Percentiles rank a stretch among this genome's conserved stretches.
Evolutionary conservation across 768 basidiomycete species (phyloP).

Genomic region (Russula foetens): DNA sequence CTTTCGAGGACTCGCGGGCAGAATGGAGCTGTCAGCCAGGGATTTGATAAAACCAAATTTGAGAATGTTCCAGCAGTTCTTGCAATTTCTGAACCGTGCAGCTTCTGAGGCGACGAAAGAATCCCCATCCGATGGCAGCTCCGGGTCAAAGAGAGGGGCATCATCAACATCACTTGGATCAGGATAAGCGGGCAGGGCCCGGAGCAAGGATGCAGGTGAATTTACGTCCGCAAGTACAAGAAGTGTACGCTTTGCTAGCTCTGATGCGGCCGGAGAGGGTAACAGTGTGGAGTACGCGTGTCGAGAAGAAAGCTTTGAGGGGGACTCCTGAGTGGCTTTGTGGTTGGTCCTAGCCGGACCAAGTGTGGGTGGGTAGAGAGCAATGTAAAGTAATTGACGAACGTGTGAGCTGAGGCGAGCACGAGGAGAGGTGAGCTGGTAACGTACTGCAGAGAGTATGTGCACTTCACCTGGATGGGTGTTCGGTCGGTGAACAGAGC

Average conservation of each 20-base stretch:
- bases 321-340: conserved; percentile 12
- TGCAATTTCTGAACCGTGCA: conserved; percentile 17
- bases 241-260: conserved; percentile 16
- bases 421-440: not conserved
- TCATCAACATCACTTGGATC: conserved; percentile 1
- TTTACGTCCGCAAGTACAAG: conserved; percentile 15
- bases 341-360: not conserved
- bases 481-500: conserved; percentile 48
- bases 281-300: conserved; percentile 16
- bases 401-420: conserved; percentile 12
- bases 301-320: conserved; percentile 16
- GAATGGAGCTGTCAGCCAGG: not conserved
- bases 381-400: conserved; percentile 20
- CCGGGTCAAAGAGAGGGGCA: not conserved
- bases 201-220: conserved; percentile 16
- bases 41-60: conserved; percentile 14
- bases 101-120: conserved; percentile 18
- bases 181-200: conserved; percentile 19
- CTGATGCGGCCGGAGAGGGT: conserved; percentile 8
- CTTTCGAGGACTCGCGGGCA: conserved; percentile 19
- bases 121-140: conserved; percentile 8
- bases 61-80: conserved; percentile 22
- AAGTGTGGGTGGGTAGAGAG: conserved; percentile 15
- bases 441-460: not conserved
- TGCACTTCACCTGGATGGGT: conserved; percentile 47